phyloP scores from a whole-genome alignment of 2,329 filamentous ascomycete genomes.

The Phaeosphaeria sp. region DNA sequence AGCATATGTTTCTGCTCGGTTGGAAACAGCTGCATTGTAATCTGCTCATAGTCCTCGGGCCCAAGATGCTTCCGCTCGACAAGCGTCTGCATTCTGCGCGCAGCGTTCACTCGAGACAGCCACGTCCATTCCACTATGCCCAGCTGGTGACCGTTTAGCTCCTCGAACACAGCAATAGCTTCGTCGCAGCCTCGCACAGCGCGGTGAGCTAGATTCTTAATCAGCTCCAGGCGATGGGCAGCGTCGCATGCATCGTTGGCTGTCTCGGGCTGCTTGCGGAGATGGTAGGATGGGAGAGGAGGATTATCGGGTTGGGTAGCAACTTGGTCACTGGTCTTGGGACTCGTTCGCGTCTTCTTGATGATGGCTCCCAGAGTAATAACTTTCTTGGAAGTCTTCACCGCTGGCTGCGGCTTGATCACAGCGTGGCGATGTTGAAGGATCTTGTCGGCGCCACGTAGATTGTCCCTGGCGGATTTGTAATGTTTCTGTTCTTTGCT shows the following conservation, averaged over 20 bases:
- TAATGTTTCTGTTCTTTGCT: neutral
- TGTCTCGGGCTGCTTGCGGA: neutral
- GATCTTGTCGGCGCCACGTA: neutral
- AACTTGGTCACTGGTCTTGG: neutral
- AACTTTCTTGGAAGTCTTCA: neutral
- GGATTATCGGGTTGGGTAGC: neutral
- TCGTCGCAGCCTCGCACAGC: conserved; percentile 8
- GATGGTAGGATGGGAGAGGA: neutral
- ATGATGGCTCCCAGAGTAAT: neutral
- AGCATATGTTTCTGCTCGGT: conserved; percentile 4
- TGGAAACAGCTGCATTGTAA: conserved; percentile 13
- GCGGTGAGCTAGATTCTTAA: conserved; percentile 5
- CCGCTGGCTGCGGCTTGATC: conserved; percentile 2
- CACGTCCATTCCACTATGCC: conserved; percentile 9
- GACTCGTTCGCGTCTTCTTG: neutral
- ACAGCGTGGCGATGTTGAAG: conserved; percentile 5
- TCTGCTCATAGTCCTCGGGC: conserved; percentile 13
- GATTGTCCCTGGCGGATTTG: neutral
- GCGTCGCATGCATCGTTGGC: conserved; percentile 7
- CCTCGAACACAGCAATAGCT: conserved; percentile 7
- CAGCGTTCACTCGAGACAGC: conserved; percentile 14
- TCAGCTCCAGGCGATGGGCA: conserved; percentile 2
- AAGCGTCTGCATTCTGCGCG: conserved; percentile 2
- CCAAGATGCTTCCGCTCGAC: conserved; percentile 6
- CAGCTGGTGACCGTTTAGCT: conserved; percentile 10